Conservation (phyloP, 352 stramenopile species). For the Phytopythium kandeliae region DNA sequence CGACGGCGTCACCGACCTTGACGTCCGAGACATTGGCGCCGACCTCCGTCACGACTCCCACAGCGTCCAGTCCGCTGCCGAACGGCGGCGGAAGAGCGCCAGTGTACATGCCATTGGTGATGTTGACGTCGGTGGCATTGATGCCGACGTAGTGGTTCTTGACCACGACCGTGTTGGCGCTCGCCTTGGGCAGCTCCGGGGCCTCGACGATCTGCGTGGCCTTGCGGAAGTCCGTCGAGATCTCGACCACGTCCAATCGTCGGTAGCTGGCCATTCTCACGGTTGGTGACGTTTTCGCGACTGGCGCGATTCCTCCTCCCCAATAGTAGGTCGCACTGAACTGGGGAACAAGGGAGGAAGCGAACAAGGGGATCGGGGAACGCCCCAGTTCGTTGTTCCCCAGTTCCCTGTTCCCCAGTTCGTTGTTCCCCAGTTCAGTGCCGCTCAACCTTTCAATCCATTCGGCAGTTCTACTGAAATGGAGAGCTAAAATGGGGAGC, state of each 20-base stretch:
- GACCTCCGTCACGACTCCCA: constrained; percentile 30
- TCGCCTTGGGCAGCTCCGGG: constrained; percentile 16
- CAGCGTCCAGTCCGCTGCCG: constrained; percentile 33
- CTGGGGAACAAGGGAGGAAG: too few species aligned
- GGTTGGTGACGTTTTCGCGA: too few species aligned
- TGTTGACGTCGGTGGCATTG: constrained; percentile 50
- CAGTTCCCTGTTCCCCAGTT: too few species aligned
- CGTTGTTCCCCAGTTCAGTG: too few species aligned
- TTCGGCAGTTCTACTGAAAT: too few species aligned
- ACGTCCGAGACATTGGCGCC: constrained; percentile 38
- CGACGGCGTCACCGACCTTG: constrained; percentile 38
- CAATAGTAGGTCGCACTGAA: too few species aligned
- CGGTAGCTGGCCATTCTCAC: constrained; percentile 27
- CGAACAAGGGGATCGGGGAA: too few species aligned
- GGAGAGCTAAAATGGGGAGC: too few species aligned
- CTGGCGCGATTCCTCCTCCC: too few species aligned
- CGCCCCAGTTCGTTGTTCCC: too few species aligned
- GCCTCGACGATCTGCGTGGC: constrained; percentile 30
- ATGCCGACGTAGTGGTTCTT: constrained; percentile 42
- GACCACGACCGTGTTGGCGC: constrained; percentile 21
- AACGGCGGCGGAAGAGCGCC: constrained; percentile 31
- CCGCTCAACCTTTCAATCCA: too few species aligned
- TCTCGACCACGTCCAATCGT: constrained; percentile 22
- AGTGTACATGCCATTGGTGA: constrained; percentile 47
- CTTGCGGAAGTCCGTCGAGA: constrained; percentile 31